These are phyloP conservation scores for Sporothrix curviconia DNA, from an alignment of 2,329 filamentous ascomycete species.

Conservation along the genomic window DNA sequence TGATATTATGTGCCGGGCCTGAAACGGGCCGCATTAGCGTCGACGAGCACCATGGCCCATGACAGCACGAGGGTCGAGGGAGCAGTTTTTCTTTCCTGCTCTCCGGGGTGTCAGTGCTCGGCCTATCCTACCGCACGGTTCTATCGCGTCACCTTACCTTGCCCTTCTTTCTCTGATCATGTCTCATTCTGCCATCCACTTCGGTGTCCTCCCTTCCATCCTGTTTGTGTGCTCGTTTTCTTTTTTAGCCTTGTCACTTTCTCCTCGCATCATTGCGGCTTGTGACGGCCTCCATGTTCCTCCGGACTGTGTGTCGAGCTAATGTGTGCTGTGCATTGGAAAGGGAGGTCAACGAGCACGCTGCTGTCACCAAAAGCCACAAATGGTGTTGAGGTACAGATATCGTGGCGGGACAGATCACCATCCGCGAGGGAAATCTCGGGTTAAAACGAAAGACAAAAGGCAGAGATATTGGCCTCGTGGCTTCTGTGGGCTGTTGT, in stretches of 20 bases:
- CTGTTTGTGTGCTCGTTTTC: neutral
- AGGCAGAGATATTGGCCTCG: neutral
- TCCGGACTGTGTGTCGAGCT: too few species aligned
- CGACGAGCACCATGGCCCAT: neutral
- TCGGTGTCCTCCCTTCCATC: neutral
- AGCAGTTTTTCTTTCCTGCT: neutral
- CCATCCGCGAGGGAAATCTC: neutral
- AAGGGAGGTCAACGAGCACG: too few species aligned
- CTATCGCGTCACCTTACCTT: neutral
- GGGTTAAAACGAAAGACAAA: too few species aligned
- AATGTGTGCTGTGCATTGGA: neutral
- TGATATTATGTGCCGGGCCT: constrained; percentile 5
- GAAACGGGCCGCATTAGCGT: constrained; percentile 14
- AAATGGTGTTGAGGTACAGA: neutral
- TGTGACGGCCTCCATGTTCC: too few species aligned
- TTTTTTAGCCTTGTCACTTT: constrained; percentile 3
- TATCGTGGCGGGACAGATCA: neutral
- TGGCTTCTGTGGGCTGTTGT: neutral
- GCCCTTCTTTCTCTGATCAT: neutral
- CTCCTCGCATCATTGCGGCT: neutral
- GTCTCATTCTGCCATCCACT: neutral
- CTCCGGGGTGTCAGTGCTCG: neutral
- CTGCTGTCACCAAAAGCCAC: too few species aligned
- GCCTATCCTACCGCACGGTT: too few species aligned
- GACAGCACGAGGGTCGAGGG: neutral